phyloP scores from a whole-genome alignment of 495 filamentous ascomycete genomes.

The Hamigera avellanea region DNA sequence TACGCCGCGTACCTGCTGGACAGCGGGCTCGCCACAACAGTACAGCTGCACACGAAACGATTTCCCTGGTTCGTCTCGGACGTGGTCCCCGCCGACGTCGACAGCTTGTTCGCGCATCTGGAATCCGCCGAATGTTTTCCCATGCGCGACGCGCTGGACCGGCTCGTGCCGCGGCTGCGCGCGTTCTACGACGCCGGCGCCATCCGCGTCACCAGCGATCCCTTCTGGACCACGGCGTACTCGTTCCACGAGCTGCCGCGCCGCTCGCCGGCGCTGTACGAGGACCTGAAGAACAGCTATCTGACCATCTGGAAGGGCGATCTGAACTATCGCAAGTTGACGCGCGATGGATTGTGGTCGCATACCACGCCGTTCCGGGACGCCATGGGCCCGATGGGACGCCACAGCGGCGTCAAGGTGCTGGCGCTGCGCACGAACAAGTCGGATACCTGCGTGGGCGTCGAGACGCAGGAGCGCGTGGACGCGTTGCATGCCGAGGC shows the following conservation, averaged over 20 bases:
- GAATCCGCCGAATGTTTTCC: constrained; percentile 54
- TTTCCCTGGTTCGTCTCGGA: constrained; percentile 90
- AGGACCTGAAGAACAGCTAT: constrained; percentile 62
- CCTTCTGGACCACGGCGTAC: constrained; percentile 66
- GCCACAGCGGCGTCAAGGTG: constrained; percentile 54
- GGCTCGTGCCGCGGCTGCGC: constrained; percentile 59
- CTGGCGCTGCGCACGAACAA: constrained; percentile 76
- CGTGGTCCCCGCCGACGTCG: constrained; percentile 65
- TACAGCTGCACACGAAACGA: constrained; percentile 71
- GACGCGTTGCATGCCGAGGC: constrained; percentile 54
- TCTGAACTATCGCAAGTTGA: constrained; percentile 76
- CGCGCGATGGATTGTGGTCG: constrained; percentile 66
- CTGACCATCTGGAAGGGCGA: constrained; percentile 84
- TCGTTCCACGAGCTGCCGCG: constrained; percentile 67
- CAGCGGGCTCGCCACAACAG: constrained; percentile 56
- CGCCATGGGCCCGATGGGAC: constrained; percentile 71
- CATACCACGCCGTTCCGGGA: constrained; percentile 61
- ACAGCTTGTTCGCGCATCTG: constrained; percentile 52
- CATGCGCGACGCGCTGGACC: constrained; percentile 41
- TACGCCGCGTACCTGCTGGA: constrained; percentile 70
- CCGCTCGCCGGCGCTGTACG: constrained; percentile 41
- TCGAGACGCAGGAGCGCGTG: constrained; percentile 51
- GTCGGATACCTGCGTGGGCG: constrained; percentile 73
- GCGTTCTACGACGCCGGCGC: constrained; percentile 55
- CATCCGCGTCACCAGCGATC: constrained; percentile 54